Base-by-base conservation (phyloP, 225 moss, liverwort and hornwort genomes). In the Antitrichia curtipendula region DNA sequence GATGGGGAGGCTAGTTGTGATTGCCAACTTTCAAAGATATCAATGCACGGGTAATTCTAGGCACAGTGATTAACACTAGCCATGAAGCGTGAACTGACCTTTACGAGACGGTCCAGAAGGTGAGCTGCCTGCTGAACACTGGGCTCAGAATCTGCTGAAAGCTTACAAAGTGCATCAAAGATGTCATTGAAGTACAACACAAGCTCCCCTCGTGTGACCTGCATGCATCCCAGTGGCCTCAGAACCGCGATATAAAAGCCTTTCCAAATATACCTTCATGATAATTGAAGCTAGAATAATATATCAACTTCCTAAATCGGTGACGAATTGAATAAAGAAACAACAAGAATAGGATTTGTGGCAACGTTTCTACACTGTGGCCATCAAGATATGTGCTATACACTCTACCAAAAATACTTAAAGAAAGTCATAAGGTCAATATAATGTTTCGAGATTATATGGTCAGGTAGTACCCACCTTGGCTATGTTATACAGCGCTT, bases 401-500 rank as follows among this genome's bases (percentile, higher is more conserved):
- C 57, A 87, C 72, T 64, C 34, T 45, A 82, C 58, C 76, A 69
- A 59, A 62, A 69, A 76, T 56, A 68, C 45, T 83, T 62, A 2
- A 81, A 80, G 69, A 66, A 78, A 62, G 84, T 76, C 70, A 49
- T 78, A 77, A 64, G 61, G 50, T 38, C 82, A 72, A 85, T 72
- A 62, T 11, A 81, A 85, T 50, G 87, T 65, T 78, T 36, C 72
- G 78, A 58, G 52, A 40, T 69, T 53, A 21, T 73, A 32, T 32
- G 50, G 23, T 69, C 74, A 40, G 61, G 71, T 71, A 87, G 38
- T 76, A 82, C 62, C 88, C 90, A 97, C 97, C 98, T 98, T 98
- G 85, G 98, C 98, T 90, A 98, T 98, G 90, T 98, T 98, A 90
- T 98, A 98, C 38, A 98, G 92, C 25, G 98, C 98, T 93, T 98